Percentiles rank a stretch among this genome's conserved stretches.
These are phyloP conservation scores for Colletotrichum sp. DNA, from an alignment of 2,329 filamentous ascomycete species.

Conservation along the genomic window DNA sequence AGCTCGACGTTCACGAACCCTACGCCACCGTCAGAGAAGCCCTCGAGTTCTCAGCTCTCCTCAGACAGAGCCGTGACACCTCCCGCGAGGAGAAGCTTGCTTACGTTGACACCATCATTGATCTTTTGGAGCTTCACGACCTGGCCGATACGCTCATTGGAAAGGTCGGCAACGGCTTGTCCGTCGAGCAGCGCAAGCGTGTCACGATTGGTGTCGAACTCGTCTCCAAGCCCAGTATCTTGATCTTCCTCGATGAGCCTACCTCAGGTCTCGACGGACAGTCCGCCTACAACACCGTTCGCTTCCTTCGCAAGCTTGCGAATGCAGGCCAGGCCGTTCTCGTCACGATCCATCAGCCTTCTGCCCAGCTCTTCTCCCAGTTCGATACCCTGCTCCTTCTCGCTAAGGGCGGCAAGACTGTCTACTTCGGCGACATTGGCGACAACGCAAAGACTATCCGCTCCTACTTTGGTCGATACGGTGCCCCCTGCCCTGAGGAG, in stretches of 20 bases:
- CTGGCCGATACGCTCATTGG: constrained; percentile 55
- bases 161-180: constrained; percentile 55
- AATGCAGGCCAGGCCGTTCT: constrained; percentile 71
- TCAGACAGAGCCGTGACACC: constrained; percentile 72
- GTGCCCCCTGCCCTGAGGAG: constrained; percentile 64
- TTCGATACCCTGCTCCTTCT: constrained; percentile 72
- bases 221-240: constrained; percentile 63
- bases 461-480: constrained; percentile 70
- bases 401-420: constrained; percentile 67
- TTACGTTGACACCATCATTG: constrained; percentile 82
- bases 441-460: constrained; percentile 58
- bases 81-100: constrained; percentile 72
- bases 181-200: constrained; percentile 58
- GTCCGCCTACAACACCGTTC: constrained; percentile 69
- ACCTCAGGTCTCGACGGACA: constrained; percentile 72
- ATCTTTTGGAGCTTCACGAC: constrained; percentile 58
- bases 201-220: constrained; percentile 68
- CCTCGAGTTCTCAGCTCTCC: constrained; percentile 74
- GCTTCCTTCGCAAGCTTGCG: constrained; percentile 70
- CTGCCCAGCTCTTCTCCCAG: constrained; percentile 67
- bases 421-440: constrained; percentile 73
- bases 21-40: constrained; percentile 80
- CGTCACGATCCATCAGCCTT: constrained; percentile 75
- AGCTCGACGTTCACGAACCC: constrained; percentile 79
- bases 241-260: constrained; percentile 68